Base-by-base conservation (phyloP, 345 rosid species). In the Ceriops zippeliana region DNA sequence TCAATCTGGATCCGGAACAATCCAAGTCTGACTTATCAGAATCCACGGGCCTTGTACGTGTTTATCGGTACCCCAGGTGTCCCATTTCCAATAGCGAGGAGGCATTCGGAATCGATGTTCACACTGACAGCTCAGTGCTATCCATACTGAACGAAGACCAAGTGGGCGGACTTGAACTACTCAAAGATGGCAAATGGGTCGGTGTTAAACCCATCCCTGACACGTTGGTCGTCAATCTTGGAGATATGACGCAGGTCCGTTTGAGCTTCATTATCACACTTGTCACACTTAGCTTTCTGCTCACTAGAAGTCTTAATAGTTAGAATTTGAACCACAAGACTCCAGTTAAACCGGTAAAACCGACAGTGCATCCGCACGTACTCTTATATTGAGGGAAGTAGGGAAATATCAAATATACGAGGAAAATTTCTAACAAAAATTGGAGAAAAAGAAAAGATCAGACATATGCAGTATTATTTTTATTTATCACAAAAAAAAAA, bases 221-320 rank as follows among this genome's bases (percentile, higher is more conserved):
- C 67, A 74, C 91, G 5, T 82, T 93, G 0, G 3, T 87, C 0
- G 77, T 91, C 75, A 88, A 93, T 71, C 76, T 93, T 2, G 98
- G 97, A 46, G 97, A 93, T 73, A 90, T 89, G 96, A 85, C 86
- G 86, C 93, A 92, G 96, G 96, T 90, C 60, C 34, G 26, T 30
- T 73, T 13, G 38, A 26, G 42, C 56, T 53, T 27, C 8, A 4
- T 63, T 3, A 42, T 34, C 37, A 15, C 16, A 15, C 5, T 11
- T 13, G 5, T 3, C 16, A 2, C 47, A 11, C 47, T 2, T 0
- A 16, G 16, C 11, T 42, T 11, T 26, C 30, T 51, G 15, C 16
- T 38, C 3, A 10, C 16, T 8, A 0, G 13, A 37, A 37, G 13
- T 37, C 3, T 38, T 11, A 10, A 10, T 38, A 0, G 47, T 2